Evolutionary conservation across 2,329 filamentous ascomycete genomes (phyloP), one percentile per base, ranked within the genome.

Genomic region (Colletotrichum graminicola): DNA sequence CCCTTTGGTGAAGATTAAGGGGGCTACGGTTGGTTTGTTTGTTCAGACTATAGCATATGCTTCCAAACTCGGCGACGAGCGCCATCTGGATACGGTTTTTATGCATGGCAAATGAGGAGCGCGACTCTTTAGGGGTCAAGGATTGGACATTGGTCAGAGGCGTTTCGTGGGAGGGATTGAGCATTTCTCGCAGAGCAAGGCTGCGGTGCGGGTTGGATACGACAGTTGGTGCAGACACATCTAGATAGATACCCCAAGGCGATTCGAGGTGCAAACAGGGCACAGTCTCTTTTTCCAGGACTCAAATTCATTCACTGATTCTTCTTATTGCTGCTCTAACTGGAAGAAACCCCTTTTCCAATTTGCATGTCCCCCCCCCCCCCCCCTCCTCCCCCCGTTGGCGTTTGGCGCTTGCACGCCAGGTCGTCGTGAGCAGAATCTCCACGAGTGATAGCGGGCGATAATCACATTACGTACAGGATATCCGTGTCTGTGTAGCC

Each of bases 401-500:
- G n/a, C n/a, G n/a, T 14, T 23, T 21, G 23, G 26, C 26, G 51
- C 47, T 49, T 18, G 41, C 2, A 23, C n/a, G 39, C 47, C 16
- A 10, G 43, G 16, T 14, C 16, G 10, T 14, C 10, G 26, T 23
- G n/a, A 60, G 18, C 26, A 32, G 16, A 14, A 3, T 26, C 18
- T 10, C 47, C 10, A 21, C 45, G 4, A 8, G 8, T 36, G 34
- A 18, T 23, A 14, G 11, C n/a, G 18, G 18, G 2, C 1, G 32
- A 56, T 32, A 23, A 12, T 55, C 52, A 72, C 70, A 72, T 72
- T 8, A 72, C 70, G 55, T 70, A 72, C 14, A 72, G 55, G 29
- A 72, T 39, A 66, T 72, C 52, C 39, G 70, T 72, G 61, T 72
- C 70, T 72, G 43, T 5, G 43, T 54, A n/a, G 45, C 12, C 7